These are phyloP conservation scores for Chimonanthus praecox DNA, from an alignment of 164 flowering plant genomes.

Conservation along the genomic window DNA sequence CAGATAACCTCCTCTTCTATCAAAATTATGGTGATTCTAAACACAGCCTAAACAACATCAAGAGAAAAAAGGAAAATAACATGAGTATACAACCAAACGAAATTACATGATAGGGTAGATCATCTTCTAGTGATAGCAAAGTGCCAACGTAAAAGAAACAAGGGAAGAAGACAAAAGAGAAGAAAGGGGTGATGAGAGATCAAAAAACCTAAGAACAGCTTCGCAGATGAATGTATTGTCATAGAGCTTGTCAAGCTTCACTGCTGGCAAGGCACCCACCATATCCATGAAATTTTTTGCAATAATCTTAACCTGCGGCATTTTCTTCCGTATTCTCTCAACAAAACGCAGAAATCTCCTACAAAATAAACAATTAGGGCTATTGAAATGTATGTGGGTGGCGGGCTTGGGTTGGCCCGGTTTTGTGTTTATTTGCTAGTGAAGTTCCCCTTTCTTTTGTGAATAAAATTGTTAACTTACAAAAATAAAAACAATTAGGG, in stretches of 20 bases:
- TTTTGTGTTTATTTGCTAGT: too few relatives aligned
- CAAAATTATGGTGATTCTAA: too few relatives aligned
- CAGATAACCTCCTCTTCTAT: too few relatives aligned
- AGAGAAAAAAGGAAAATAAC: background rate
- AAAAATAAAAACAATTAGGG: too few relatives aligned
- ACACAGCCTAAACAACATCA: background rate
- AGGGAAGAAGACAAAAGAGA: background rate
- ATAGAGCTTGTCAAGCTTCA: constrained; percentile 81
- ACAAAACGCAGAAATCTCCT: background rate
- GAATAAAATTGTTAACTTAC: too few relatives aligned
- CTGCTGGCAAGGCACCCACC: constrained; percentile 84
- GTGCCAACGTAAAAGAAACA: background rate
- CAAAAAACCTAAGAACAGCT: constrained; percentile 78
- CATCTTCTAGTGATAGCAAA: too few relatives aligned
- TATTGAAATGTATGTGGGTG: too few relatives aligned
- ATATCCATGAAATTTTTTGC: constrained; percentile 98
- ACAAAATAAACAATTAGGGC: background rate
- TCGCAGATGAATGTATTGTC: constrained; percentile 83
- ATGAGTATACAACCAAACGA: background rate
- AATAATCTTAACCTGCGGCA: constrained; percentile 91
- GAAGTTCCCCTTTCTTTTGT: too few relatives aligned
- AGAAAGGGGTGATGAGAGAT: background rate
- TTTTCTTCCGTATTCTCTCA: constrained; percentile 10
- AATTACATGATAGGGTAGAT: background rate
- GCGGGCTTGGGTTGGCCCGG: too few relatives aligned